phyloP scores from a whole-genome alignment of 2,329 filamentous ascomycete species.

The Monilinia aucupariae region DNA sequence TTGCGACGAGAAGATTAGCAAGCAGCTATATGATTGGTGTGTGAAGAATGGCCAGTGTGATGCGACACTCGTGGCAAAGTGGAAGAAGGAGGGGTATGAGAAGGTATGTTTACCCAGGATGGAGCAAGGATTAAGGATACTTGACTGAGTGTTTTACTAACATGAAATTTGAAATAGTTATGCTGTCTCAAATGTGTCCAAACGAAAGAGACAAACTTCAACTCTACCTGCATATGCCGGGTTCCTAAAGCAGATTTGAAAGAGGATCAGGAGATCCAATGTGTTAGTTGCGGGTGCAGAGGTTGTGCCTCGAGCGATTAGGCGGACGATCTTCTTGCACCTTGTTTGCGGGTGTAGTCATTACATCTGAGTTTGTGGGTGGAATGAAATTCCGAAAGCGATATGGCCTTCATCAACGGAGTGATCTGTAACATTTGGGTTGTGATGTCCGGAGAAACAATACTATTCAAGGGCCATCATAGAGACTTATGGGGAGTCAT shows the following conservation, averaged over 20 bases:
- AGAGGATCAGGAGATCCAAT: slow-evolving; percentile 84
- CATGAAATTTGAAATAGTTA: slow-evolving; percentile 47
- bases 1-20: slow-evolving; percentile 93
- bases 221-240: slow-evolving; percentile 92
- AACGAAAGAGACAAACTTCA: slow-evolving; percentile 99
- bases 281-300: slow-evolving; percentile 89
- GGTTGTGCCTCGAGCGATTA: slow-evolving; percentile 84
- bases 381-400: background rate
- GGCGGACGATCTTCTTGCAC: background rate
- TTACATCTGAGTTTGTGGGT: background rate
- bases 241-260: slow-evolving; percentile 87
- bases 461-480: background rate
- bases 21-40: slow-evolving; percentile 88
- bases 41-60: slow-evolving; percentile 97
- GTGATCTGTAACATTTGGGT: background rate
- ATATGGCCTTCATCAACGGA: background rate
- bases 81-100: slow-evolving; percentile 99
- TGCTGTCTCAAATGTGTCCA: slow-evolving; percentile 96
- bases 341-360: slow-evolving; percentile 1
- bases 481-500: background rate
- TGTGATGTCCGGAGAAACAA: slow-evolving; percentile 4
- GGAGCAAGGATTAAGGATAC: too few species aligned
- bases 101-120: slow-evolving; percentile 54
- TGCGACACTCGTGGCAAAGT: slow-evolving; percentile 93
- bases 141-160: slow-evolving; percentile 5